Evolutionary conservation across 2,329 filamentous ascomycete genomes (phyloP).

Genomic region (Venturia aucupariae): DNA sequence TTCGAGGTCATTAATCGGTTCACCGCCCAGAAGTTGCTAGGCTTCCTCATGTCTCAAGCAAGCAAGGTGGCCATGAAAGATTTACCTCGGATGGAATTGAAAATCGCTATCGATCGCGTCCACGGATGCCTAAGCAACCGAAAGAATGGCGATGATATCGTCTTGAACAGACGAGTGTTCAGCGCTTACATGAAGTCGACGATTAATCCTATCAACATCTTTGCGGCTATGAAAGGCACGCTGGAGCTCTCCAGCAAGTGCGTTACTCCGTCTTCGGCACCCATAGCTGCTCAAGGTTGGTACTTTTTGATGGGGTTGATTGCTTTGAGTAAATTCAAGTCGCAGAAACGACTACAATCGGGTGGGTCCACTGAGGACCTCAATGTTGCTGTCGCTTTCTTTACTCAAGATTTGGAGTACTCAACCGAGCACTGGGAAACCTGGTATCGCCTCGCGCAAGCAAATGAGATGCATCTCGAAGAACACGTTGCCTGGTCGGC

Average conservation of each 20-base stretch:
- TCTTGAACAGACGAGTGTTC: slow-evolving; percentile 79
- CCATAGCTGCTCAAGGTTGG: slow-evolving; percentile 74
- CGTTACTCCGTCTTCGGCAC: slow-evolving; percentile 55
- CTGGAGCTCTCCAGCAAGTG: slow-evolving; percentile 35
- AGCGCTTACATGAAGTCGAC: slow-evolving; percentile 73
- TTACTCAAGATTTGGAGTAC: slow-evolving; percentile 74
- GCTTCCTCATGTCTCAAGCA: slow-evolving; percentile 73
- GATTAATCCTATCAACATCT: slow-evolving; percentile 72
- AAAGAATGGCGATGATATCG: slow-evolving; percentile 53
- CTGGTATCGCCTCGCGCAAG: slow-evolving; percentile 82
- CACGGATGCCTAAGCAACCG: slow-evolving; percentile 75
- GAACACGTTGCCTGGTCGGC: slow-evolving; percentile 82
- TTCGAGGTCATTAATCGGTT: slow-evolving; percentile 63
- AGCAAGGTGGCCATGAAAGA: slow-evolving; percentile 84
- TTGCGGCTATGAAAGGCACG: slow-evolving; percentile 65
- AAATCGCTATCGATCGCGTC: slow-evolving; percentile 84
- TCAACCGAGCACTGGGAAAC: slow-evolving; percentile 77
- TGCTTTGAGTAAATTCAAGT: slow-evolving; percentile 74
- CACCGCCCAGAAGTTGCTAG: slow-evolving; percentile 71
- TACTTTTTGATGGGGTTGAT: slow-evolving; percentile 87
- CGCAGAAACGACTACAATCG: slow-evolving; percentile 66
- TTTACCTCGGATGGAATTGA: slow-evolving; percentile 81
- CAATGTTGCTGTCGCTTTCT: slow-evolving; percentile 69
- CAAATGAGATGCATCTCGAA: slow-evolving; percentile 79
- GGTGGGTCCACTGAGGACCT: slow-evolving; percentile 72